phyloP scores from a whole-genome alignment of 106 monocot genomes.

The Triglochin maritima region DNA sequence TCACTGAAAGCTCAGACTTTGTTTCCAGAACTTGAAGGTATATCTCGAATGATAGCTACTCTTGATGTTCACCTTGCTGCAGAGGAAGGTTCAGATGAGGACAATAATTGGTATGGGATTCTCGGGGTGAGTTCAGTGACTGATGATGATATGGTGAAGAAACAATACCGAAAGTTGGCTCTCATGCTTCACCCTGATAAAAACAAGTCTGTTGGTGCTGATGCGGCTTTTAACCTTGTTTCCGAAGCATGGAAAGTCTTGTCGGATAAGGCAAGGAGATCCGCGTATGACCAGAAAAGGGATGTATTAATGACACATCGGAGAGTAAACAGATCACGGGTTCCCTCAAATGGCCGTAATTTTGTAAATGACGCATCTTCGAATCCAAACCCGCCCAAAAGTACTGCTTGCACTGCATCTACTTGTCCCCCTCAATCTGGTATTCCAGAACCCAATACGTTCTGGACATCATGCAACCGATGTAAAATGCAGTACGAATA shows the following conservation, averaged over 20 bases:
- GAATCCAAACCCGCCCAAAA: not conserved
- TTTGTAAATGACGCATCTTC: not conserved
- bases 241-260: constrained; percentile 29
- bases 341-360: not conserved
- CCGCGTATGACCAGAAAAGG: constrained; percentile 14
- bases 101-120: constrained; percentile 7
- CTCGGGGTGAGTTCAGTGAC: not conserved
- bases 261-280: constrained; percentile 18
- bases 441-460: constrained; percentile 16
- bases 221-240: constrained; percentile 27
- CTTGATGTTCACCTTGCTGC: constrained; percentile 40
- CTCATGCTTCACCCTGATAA: constrained; percentile 10
- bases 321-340: not conserved
- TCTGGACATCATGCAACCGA: constrained; percentile 38
- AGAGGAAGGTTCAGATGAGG: constrained; percentile 11
- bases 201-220: constrained; percentile 3
- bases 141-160: constrained; percentile 4
- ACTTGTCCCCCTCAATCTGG: constrained; percentile 1
- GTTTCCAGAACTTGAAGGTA: constrained; percentile 45
- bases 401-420: not conserved
- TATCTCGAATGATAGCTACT: constrained; percentile 42
- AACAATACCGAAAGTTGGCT: constrained; percentile 5
- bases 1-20: constrained; percentile 60
- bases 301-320: not conserved
- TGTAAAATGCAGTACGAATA: constrained; percentile 53